phyloP scores from a whole-genome alignment of 371 early-diverging fungal species.

The Massospora cicadina region DNA sequence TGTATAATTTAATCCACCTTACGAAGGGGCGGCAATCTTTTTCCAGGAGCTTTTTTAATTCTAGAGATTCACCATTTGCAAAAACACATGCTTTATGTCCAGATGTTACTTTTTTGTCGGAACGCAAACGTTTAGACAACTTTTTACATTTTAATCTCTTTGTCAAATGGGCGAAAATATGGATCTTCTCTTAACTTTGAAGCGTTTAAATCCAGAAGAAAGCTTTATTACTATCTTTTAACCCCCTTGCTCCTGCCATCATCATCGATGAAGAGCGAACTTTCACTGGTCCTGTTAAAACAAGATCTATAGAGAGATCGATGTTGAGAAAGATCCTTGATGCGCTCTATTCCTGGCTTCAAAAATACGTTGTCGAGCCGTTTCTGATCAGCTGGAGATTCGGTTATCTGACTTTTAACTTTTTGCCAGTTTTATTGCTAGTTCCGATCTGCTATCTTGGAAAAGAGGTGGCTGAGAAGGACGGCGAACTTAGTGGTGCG shows the following conservation, averaged over 20 bases:
- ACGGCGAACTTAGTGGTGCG: conserved; percentile 34
- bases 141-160: background rate
- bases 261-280: background rate
- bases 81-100: background rate
- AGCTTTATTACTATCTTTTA: background rate
- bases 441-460: conserved; percentile 37
- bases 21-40: no score
- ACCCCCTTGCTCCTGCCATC: background rate
- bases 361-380: conserved; percentile 33
- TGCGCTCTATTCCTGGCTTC: background rate
- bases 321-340: background rate
- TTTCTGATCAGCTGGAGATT: conserved; percentile 33
- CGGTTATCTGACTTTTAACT: conserved; percentile 31
- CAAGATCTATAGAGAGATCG: background rate
- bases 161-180: background rate
- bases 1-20: no score
- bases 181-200: background rate
- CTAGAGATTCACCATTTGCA: background rate
- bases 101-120: background rate
- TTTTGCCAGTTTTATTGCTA: conserved; percentile 38
- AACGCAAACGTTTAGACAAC: background rate
- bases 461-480: conserved; percentile 18
- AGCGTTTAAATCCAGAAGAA: background rate
- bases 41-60: background rate
- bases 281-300: background rate